phyloP scores from a whole-genome alignment of 2,329 filamentous ascomycete species.

The Fusarium duplospermum region DNA sequence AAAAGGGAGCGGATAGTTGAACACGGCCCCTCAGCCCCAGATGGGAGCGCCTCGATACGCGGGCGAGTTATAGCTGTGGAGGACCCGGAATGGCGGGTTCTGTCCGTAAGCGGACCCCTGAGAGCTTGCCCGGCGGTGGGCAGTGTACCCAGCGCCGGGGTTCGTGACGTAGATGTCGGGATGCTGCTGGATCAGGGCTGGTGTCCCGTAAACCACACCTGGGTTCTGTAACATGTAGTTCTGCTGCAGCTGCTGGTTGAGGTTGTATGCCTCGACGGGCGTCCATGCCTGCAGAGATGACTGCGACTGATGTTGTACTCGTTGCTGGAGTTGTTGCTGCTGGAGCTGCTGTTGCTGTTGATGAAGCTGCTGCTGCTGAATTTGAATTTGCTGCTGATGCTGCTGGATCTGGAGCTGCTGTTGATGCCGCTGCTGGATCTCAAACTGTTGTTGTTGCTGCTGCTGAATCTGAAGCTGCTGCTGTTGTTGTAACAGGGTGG shows the following conservation, averaged over 20 bases:
- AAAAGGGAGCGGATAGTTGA: constrained; percentile 3
- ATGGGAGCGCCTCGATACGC: constrained; percentile 66
- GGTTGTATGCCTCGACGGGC: constrained; percentile 32
- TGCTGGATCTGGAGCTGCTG: constrained; percentile 8
- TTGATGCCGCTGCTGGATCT: constrained; percentile 21
- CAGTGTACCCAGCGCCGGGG: constrained; percentile 9
- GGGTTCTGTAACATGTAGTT: constrained; percentile 38
- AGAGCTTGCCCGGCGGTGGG: constrained; percentile 27
- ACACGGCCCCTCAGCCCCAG: constrained; percentile 56
- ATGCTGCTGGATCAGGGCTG: constrained; percentile 36
- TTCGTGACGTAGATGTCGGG: constrained; percentile 32
- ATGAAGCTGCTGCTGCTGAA: constrained; percentile 25
- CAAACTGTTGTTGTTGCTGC: constrained; percentile 1
- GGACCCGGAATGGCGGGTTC: constrained; percentile 60
- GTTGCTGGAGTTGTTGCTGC: constrained; percentile 17
- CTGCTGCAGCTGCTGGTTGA: constrained; percentile 35
- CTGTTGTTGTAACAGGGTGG: constrained; percentile 27
- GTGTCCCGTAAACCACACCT: constrained; percentile 28
- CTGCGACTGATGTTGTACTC: constrained; percentile 7
- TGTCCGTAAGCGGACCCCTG: constrained; percentile 30
- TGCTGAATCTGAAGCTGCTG: constrained; percentile 14
- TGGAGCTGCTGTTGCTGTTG: constrained; percentile 23
- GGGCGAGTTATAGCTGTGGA: constrained; percentile 70
- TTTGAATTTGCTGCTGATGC: constrained; percentile 16
- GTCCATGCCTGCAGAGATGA: constrained; percentile 31